Evolutionary conservation across 139 green algal genomes (phyloP).

Genomic region (Closterium sp.): DNA sequence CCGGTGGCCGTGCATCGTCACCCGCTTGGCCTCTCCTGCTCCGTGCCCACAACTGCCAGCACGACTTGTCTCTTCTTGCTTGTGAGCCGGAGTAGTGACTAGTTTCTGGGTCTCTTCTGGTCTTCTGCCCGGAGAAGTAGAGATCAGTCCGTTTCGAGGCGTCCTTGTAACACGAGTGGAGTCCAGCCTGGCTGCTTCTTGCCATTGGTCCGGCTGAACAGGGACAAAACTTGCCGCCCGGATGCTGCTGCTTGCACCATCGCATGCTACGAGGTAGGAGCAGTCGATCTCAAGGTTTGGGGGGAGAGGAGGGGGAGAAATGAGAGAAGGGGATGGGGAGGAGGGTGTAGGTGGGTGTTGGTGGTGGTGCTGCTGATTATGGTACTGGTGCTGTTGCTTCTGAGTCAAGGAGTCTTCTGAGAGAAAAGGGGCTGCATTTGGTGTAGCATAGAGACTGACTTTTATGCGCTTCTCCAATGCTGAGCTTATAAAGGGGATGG

Average conservation of each 20-base stretch:
- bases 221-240: not conserved
- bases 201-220: not conserved
- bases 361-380: not conserved
- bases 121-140: too few relatives aligned
- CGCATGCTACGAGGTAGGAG: slow-evolving; percentile 32
- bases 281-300: slow-evolving; percentile 1
- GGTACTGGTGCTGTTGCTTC: not conserved
- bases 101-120: too few relatives aligned
- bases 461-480: not conserved
- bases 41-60: too few relatives aligned
- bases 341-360: not conserved
- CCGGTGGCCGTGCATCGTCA: slow-evolving; percentile 40
- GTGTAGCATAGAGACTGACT: not conserved
- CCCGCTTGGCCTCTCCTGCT: too few relatives aligned
- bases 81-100: too few relatives aligned
- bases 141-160: too few relatives aligned
- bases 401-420: not conserved
- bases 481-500: not conserved
- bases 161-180: too few relatives aligned
- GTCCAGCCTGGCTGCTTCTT: too few relatives aligned
- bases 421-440: not conserved
- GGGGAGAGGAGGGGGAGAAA: not conserved
- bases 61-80: not conserved
- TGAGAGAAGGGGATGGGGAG: not conserved
- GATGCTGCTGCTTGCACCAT: slow-evolving; percentile 44